Conservation (phyloP, 2,329 filamentous ascomycete species). For the Aspergillus chevalieri region DNA sequence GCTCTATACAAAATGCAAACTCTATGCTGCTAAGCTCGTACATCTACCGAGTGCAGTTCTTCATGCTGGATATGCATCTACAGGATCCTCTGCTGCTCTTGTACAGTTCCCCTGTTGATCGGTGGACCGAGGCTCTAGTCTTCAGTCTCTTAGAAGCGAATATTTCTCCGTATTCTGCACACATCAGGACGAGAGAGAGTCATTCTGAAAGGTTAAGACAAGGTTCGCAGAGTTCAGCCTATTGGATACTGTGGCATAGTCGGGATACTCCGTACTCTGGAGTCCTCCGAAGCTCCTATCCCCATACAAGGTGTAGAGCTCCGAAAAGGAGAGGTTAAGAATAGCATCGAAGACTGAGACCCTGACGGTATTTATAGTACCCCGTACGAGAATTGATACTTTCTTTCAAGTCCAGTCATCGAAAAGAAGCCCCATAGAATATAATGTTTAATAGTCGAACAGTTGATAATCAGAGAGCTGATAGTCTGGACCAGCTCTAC, state of each 20-base stretch:
- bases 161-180: too few relatives aligned
- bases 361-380: neutral
- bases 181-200: too few relatives aligned
- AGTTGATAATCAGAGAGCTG: neutral
- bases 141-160: neutral
- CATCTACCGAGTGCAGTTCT: too few relatives aligned
- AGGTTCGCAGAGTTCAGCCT: too few relatives aligned
- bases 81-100: neutral
- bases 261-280: too few relatives aligned
- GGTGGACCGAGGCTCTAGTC: constrained; percentile 7
- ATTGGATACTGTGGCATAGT: too few relatives aligned
- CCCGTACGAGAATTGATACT: neutral
- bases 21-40: too few relatives aligned
- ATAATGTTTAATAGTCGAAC: neutral
- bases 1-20: too few relatives aligned
- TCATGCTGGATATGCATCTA: neutral
- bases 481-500: neutral
- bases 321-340: neutral
- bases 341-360: neutral
- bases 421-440: too few relatives aligned
- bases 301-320: neutral
- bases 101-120: constrained; percentile 15
- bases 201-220: too few relatives aligned
- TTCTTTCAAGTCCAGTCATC: too few relatives aligned
- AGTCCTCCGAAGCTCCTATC: neutral